Base-by-base conservation (phyloP, 2,329 filamentous ascomycete species). In the Leptographium procerum region DNA sequence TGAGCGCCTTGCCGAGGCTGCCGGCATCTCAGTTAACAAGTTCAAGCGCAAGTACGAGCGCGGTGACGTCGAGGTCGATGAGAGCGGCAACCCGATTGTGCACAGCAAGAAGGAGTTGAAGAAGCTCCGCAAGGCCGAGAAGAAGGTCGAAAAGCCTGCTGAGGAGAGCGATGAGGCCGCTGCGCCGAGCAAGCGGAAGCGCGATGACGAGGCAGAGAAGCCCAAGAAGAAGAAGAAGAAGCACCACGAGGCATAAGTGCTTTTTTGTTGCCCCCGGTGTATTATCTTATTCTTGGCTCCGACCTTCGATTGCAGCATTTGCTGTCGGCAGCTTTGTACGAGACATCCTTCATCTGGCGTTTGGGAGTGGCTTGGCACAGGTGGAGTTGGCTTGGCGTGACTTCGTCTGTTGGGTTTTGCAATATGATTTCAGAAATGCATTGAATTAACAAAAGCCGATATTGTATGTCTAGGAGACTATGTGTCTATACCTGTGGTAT, bases 11-110 rank as follows among this genome's bases (percentile, higher is more conserved):
- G 88, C 88, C 47, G 82, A 80, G 60, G 77, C 81, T 64, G 82
- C 85, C 10, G 87, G 86, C 61, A 76, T 91, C 60, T 87, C 85
- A 9, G 81, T 88, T 57, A 83, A 83, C 75, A 87, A 89, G 74
- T 91, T 90, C 75, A 84, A 87, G 77, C 80, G 85, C 70, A 90
- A 90, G 78, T 84, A 84, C 64, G 87, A 88, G 73, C 81, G 85
- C 62, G 88, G 88, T 43, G 86, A 90, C 67, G 86, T 91, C 63
- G 77, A 83, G 68, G 74, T 90, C 63, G 79, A 78, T 65, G 73
- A 75, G 14, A 81, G 87, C 61, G 87, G 87, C 59, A 84, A 79
- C 56, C 83, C 87, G 47, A 77, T 82, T 64, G 77, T 88, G 4
- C 72, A 85, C 66, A 88, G 69, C 64, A 77, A 79, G 69, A 72